A percentile compares a stretch with the other conserved stretches of the same genome.
phyloP scores from a whole-genome alignment of 106 monocot species.

The Iris macrosiphon region DNA sequence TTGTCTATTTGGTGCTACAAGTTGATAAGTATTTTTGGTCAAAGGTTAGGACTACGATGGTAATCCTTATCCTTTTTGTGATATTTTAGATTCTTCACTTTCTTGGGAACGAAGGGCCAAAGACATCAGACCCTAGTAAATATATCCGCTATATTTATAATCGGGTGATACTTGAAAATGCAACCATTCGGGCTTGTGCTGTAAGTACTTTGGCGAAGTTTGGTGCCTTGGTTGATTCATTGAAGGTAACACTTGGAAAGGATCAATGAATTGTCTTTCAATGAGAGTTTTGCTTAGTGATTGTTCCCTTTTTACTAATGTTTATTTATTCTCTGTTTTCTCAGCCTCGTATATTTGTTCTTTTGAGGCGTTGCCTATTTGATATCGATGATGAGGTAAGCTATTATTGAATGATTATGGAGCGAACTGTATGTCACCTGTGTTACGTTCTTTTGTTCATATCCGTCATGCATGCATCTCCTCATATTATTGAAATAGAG shows the following conservation, averaged over 20 bases:
- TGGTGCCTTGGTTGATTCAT: constrained; percentile 82
- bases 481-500: no score
- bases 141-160: constrained; percentile 98
- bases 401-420: background rate
- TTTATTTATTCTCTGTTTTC: constrained; percentile 8
- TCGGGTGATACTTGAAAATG: constrained; percentile 97
- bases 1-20: background rate
- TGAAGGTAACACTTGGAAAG: constrained; percentile 72
- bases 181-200: constrained; percentile 90
- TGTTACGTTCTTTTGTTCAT: no score
- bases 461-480: no score
- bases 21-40: no score
- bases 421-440: no score
- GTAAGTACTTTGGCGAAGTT: constrained; percentile 98
- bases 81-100: constrained; percentile 85
- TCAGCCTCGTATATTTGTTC: constrained; percentile 97
- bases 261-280: background rate
- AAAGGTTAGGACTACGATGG: background rate
- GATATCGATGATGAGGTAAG: constrained; percentile 97
- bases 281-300: no score
- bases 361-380: constrained; percentile 91
- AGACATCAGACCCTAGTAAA: constrained; percentile 92
- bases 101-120: constrained; percentile 96
- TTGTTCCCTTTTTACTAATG: no score
- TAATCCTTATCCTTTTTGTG: background rate